phyloP scores from a whole-genome alignment of 345 rosid genomes.

The Eutrema yunnanense region DNA sequence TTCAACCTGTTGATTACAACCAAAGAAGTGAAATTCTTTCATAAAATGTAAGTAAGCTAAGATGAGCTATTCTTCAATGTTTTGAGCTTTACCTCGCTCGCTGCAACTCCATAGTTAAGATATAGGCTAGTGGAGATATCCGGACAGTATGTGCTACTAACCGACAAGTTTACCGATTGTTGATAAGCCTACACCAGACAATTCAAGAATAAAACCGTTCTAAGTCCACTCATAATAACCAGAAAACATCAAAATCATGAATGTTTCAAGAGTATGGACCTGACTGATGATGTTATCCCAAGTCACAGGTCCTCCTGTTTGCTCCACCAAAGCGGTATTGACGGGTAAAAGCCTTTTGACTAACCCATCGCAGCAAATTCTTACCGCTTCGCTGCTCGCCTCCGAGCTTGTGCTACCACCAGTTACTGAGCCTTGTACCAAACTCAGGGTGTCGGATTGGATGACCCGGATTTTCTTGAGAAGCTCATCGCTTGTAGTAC shows the following conservation, averaged over 20 bases:
- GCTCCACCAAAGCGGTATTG: conserved; percentile 40
- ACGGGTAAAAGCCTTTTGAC: conserved; percentile 62
- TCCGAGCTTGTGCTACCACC: conserved; percentile 91
- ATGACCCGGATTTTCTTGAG: conserved; percentile 62
- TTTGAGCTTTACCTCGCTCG: conserved; percentile 70
- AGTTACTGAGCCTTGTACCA: conserved; percentile 76
- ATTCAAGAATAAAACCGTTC: neutral
- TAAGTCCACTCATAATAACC: neutral
- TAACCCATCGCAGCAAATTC: conserved; percentile 63
- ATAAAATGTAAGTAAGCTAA: neutral
- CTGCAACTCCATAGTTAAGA: conserved; percentile 90
- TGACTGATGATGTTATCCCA: conserved; percentile 75
- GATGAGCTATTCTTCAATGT: neutral
- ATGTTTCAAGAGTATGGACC: conserved; percentile 38
- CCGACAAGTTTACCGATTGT: conserved; percentile 48
- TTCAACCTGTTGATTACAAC: conserved; percentile 57
- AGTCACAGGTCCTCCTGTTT: conserved; percentile 43
- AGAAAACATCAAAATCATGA: neutral
- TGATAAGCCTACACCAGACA: conserved; percentile 11
- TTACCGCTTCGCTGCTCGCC: conserved; percentile 69
- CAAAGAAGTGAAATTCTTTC: neutral
- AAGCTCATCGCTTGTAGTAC: conserved; percentile 41
- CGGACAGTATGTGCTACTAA: conserved; percentile 44
- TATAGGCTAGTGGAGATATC: conserved; percentile 40
- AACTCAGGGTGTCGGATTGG: conserved; percentile 68